Percentiles rank a stretch among this genome's conserved stretches.
These are phyloP conservation scores for Neopestalotiopsis sp. DNA, from an alignment of 2,329 filamentous ascomycete genomes.

Conservation along the genomic window DNA sequence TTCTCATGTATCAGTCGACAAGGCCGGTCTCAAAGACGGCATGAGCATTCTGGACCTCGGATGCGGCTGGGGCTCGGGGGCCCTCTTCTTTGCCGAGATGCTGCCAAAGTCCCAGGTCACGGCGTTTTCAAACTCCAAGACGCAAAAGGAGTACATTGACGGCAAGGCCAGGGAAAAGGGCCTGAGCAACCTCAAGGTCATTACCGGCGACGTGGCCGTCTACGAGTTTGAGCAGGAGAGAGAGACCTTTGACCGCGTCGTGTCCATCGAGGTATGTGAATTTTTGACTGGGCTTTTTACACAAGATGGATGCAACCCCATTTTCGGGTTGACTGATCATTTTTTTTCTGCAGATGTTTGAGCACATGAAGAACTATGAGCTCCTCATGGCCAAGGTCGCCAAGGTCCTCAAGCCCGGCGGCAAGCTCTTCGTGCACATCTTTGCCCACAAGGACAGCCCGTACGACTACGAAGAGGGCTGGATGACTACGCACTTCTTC, in stretches of 20 bases:
- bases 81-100: conserved; percentile 68
- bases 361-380: conserved; percentile 80
- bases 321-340: not conserved
- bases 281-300: too few relatives aligned
- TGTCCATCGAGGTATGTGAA: conserved; percentile 61
- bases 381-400: conserved; percentile 68
- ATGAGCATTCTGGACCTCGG: conserved; percentile 68
- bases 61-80: conserved; percentile 73
- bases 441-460: conserved; percentile 69
- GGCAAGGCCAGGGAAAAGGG: conserved; percentile 58
- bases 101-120: conserved; percentile 67
- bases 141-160: conserved; percentile 72
- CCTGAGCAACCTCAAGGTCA: conserved; percentile 64
- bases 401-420: conserved; percentile 62
- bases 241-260: conserved; percentile 65
- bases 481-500: conserved; percentile 79
- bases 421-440: conserved; percentile 73
- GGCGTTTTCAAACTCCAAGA: conserved; percentile 72
- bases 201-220: conserved; percentile 70
- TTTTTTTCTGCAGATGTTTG: conserved; percentile 59
- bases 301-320: too few relatives aligned
- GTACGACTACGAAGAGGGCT: conserved; percentile 74
- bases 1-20: conserved; percentile 45
- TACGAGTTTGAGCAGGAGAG: conserved; percentile 61
- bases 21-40: conserved; percentile 62